Base-by-base conservation (phyloP, 1,284 basidiomycete genomes). In the Fomitopsis betulina region DNA sequence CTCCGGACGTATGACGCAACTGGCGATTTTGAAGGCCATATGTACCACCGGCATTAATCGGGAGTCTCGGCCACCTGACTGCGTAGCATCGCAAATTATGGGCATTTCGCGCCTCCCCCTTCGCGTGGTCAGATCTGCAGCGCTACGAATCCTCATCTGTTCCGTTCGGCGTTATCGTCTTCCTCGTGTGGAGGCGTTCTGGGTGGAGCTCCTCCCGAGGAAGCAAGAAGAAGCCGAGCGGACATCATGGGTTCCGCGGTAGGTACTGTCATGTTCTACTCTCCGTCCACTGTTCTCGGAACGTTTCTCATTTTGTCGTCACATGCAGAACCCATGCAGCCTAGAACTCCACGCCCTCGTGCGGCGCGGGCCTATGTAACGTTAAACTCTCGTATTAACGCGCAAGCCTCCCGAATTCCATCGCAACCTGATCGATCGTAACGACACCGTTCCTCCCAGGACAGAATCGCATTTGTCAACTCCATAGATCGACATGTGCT, bases 261-360 rank as follows among this genome's bases (percentile, higher is more conserved):
- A 43, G 56, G 50, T 43, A 30, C 56, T 45, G 56, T 45, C 32
- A 51, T 51, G 21, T 21, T 50, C 19, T 40, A 23, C 39, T 53
- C 23, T 53, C 42, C 51, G 50, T 53, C 37, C 13, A 51, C 37
- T 17, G 50, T 39, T 25, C 23, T 37, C 23, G 38, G 25, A n/a
- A 47, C 23, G 51, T 30, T 51, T 53, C 56, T 53, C 39, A 45
- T 43, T 15, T 17, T 27, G 38, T 30, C 33, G 51, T 57, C 56
- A 57, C 56, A 57, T 57, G 56, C 51, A 53, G 50, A 27, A 51
- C 7, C 12, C 32, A 33, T 51, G 49, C 33, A 51, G 17, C 15
- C 27, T 30, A n/a, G 12, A 23, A 56, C 58, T 56, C 58, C 58
- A 59, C 58, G 12, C 15, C 58, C 58, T 59, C 42, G 40, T 58